These are phyloP conservation scores for Teunomyces kruisii DNA, from an alignment of 805 yeast genomes.

Conservation along the genomic window DNA sequence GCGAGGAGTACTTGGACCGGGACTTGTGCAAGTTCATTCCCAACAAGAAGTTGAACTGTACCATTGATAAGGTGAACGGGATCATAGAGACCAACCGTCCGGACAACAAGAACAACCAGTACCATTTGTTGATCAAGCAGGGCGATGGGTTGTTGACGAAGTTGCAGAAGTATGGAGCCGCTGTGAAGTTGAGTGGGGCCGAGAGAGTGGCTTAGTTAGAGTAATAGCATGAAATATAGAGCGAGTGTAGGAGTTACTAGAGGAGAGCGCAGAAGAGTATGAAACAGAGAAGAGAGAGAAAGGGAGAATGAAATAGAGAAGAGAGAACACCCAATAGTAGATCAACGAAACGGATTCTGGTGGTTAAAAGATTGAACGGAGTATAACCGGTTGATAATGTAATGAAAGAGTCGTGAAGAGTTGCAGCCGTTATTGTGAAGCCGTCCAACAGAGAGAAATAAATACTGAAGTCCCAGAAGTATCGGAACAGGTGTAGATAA, in stretches of 20 bases:
- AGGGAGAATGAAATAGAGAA: no score
- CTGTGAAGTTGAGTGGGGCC: constrained; percentile 92
- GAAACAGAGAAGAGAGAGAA: no score
- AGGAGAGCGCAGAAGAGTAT: background rate
- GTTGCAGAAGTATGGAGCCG: constrained; percentile 95
- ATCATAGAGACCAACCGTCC: constrained; percentile 95
- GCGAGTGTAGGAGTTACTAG: background rate
- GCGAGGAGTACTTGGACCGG: constrained; percentile 78
- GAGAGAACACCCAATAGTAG: no score
- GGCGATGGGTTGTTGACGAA: constrained; percentile 93
- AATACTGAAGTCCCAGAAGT: no score
- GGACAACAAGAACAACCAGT: constrained; percentile 93
- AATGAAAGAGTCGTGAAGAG: no score
- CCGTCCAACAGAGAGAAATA: no score
- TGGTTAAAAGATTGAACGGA: no score
- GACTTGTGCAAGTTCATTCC: constrained; percentile 92
- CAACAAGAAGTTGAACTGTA: constrained; percentile 89
- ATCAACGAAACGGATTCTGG: no score
- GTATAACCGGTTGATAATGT: no score
- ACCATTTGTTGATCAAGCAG: constrained; percentile 81
- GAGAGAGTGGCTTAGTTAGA: constrained; percentile 50
- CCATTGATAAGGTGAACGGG: constrained; percentile 92
- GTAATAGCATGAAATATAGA: background rate
- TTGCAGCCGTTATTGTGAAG: no score
- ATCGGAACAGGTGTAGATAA: no score